phyloP scores from a whole-genome alignment of 202 grass and related monocot genomes.

The Elaeis oleifera region DNA sequence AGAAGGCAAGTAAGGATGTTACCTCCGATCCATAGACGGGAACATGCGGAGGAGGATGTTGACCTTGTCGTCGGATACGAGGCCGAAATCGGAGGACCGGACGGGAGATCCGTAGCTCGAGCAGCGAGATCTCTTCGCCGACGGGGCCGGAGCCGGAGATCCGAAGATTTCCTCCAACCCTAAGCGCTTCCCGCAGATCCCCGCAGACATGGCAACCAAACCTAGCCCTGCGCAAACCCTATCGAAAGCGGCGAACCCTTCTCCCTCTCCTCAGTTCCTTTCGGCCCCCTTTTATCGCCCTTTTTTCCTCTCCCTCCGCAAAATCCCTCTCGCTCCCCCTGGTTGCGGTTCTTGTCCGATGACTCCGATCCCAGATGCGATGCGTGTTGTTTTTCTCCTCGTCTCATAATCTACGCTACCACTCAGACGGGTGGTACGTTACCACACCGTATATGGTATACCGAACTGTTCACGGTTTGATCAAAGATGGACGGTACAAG shows the following conservation, averaged over 20 bases:
- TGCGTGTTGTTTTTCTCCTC: no score
- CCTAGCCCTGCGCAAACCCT: background rate
- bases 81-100: constrained; percentile 5
- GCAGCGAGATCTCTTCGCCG: constrained; percentile 22
- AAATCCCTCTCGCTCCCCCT: no score
- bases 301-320: no score
- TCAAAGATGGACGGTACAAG: no score
- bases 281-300: background rate
- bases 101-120: constrained; percentile 17
- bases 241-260: background rate
- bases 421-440: no score
- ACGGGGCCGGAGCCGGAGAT: constrained; percentile 16
- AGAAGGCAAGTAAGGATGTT: background rate
- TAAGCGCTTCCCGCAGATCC: constrained; percentile 29
- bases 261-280: background rate
- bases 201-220: constrained; percentile 28
- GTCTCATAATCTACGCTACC: no score
- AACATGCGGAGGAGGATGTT: constrained; percentile 20
- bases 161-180: constrained; percentile 32
- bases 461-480: no score
- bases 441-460: no score
- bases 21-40: constrained; percentile 23
- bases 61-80: constrained; percentile 21
- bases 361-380: no score
- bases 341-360: no score